Evolutionary conservation across 176 grass and related monocot genomes (phyloP), one percentile per base, ranked within the genome.

Genomic region (Carex pumila): DNA sequence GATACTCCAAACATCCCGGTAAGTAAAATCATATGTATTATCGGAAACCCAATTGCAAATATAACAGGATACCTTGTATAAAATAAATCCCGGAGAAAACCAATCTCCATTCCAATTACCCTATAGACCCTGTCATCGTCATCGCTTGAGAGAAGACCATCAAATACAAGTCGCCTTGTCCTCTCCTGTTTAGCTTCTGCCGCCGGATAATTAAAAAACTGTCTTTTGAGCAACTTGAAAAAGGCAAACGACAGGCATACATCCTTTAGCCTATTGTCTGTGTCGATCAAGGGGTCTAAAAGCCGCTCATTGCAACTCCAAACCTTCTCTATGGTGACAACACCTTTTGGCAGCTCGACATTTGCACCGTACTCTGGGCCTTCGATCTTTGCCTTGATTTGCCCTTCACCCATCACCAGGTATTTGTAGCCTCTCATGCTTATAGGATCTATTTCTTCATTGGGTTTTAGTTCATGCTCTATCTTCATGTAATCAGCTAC

Each of bases 191-290:
- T 34, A 3, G 65, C 22, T 47, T 84, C 71, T 2, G 57, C 37
- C 0, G 65, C 22, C 0, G 64, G 39, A 8, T 67, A 84, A 29
- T 36, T 10, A 21, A 63, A 13, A 47, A 82, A 92, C 49, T 78
- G 81, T 50, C 84, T 54, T 62, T 79, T 29, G 21, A 92, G 80
- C 5, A 92, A 82, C 81, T 92, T 89, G 74, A 88, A 92, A 65
- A 92, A 66, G 3, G 90, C 90, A 62, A 92, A 92, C 29, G 90
- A 89, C 15, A 92, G 73, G 75, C 87, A 87, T 0, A 85, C 21
- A 14, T 89, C 90, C 61, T 77, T 92, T 62, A 89, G 65, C 56
- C 71, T 57, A 2, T n/a, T 0, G 21, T 4, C 56, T 15, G 6
- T 10, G 2, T 5, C 65, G 7, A 3, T 50, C 10, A 22, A 32